Base-by-base conservation (phyloP, 2,329 filamentous ascomycete genomes). In the Aspergillus ibericus region DNA sequence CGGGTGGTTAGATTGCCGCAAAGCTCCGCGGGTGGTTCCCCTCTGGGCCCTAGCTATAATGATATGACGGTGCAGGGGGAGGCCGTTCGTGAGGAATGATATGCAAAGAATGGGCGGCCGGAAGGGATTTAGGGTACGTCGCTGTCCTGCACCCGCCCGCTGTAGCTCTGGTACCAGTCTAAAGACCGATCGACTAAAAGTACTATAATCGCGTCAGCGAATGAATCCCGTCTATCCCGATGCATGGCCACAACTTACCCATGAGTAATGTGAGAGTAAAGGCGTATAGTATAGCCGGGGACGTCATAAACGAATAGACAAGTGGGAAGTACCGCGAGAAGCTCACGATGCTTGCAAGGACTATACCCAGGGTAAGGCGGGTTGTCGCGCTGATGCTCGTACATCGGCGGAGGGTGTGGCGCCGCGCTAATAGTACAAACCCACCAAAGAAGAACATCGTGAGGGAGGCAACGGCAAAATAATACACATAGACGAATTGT, bases 401-500 rank as follows among this genome's bases (percentile, higher is more conserved):
- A 50, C 67, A 66, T 15, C 68, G 38, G 22, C 34, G 61, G 22
- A 58, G 59, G 10, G 61, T 55, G 56, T 74, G 69, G 6, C 69
- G 72, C 38, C 61, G 64, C 6, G 68, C 66, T 16, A 77, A 62
- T 6, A 66, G 47, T 13, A 67, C 59, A 58, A 77, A 76, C 15
- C 65, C 62, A 1, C 72, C 70, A 56, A 77, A 74, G 40, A 77
- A 64, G 25, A 69, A 65, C 73, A 77, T 74, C 4, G 70, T 65
- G 18, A 75, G 52, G 18, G 72, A 67, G 9, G 75, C 73, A 12
- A 73, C 73, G 16, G 69, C 50, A 49, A 78, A 77, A 61, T 73
- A 77, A 57, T 77, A 78, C 16, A 75, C 61, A 59, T 75, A 77
- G 10, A 77, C 75, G 61, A 78, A 77, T 1, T 63, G 70, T 10